phyloP scores from a whole-genome alignment of 139 green algal species.

The Closterium sp. region DNA sequence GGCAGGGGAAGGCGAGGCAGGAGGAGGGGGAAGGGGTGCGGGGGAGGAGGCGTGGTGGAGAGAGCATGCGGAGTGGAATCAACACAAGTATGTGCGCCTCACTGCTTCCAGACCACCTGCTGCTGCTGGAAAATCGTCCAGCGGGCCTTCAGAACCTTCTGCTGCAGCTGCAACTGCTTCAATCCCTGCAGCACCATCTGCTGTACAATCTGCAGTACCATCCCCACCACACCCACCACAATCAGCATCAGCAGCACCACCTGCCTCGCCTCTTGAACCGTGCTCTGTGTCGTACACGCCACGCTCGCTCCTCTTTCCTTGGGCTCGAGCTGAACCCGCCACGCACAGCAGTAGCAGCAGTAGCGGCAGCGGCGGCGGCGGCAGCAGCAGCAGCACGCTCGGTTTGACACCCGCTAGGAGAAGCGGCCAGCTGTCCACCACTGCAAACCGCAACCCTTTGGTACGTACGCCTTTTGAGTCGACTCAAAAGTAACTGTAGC shows the following conservation, averaged over 20 bases:
- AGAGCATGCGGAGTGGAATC: background rate
- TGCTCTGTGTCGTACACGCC: background rate
- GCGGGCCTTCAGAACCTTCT: no score
- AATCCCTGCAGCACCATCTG: background rate
- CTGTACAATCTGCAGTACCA: background rate
- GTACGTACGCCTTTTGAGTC: background rate
- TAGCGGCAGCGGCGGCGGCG: no score
- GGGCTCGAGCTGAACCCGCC: background rate
- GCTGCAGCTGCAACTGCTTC: background rate
- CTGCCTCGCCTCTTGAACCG: background rate
- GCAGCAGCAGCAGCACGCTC: background rate
- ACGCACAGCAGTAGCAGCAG: background rate
- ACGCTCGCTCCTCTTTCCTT: background rate
- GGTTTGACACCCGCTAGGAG: background rate
- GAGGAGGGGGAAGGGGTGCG: background rate
- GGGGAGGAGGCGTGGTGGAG: background rate
- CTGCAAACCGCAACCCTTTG: background rate
- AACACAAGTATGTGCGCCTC: background rate
- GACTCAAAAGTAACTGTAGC: no score
- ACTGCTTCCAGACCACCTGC: background rate
- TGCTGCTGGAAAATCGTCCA: background rate
- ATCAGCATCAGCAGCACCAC: background rate
- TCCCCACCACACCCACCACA: background rate
- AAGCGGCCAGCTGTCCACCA: background rate
- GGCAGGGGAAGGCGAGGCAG: no score